Evolutionary conservation across 306 rosid species (phyloP), one percentile per base, ranked within the genome.

Genomic region (Ochetophila trinervis): DNA sequence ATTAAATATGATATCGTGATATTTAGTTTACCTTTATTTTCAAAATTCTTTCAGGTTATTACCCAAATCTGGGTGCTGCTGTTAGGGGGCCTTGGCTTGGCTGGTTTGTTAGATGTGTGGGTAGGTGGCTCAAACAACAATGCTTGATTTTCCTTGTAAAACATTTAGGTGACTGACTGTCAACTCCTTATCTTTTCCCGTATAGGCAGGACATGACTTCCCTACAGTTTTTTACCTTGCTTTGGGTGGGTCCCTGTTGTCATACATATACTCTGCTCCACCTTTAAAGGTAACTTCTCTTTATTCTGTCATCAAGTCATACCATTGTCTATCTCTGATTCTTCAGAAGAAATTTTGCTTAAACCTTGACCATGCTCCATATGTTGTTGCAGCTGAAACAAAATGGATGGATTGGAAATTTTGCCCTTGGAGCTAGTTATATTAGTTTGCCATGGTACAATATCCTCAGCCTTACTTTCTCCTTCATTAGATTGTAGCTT

Each of bases 371-470:
- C 6, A 54, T 64, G 48, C 27, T 81, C 70, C 48, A n/a, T 64
- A 62, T 66, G 35, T 50, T 63, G 73, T 74, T 80, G 77, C 85
- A 94, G 99, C 82, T 94, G 60, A 94, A 94, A 77, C 99, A 90
- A 87, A 90, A 94, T 70, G 99, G 99, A 80, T 94, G 99, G 99
- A 86, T 94, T 49, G 97, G 99, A 65, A 94, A 94, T 82, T 88
- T 90, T 67, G 96, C 99, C 74, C 88, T 94, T 61, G 99, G 97
- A 78, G 96, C 99, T 76, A 94, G 99, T 85, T 94, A 94, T 79
- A 94, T 94, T 67, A 80, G 91, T 78, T 84, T 94, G 83, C 99
- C 99, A 80, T 94, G 99, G 99, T 94, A 75, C 42, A 75, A 58
- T 78, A 74, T 60, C 76, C 66, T 84, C 60, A 73, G 45, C 69